Evolutionary conservation across 345 rosid genomes (phyloP), one percentile per base, ranked within the genome.

Genomic region (Brassica carinata): DNA sequence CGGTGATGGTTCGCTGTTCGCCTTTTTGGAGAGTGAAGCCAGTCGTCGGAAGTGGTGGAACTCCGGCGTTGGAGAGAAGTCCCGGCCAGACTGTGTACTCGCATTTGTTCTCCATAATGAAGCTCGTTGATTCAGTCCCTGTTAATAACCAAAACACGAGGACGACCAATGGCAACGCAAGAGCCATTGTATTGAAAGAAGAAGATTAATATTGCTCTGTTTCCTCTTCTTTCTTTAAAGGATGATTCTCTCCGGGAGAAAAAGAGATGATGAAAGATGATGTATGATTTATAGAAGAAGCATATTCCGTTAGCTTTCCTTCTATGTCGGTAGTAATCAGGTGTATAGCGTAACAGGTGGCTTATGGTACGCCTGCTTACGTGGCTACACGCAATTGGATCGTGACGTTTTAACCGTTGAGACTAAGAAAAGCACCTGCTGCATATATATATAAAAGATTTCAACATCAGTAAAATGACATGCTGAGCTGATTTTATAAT

Each of bases 71-170:
- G 1, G 99, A 86, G 17, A 93, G 87, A 72, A 91, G 78, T 55
- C 98, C 99, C 0, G 99, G 98, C 99, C 99, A 95, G 8, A 95
- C 89, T 2, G 91, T 86, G 87, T 89, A 82, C 11, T 84, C 89
- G 59, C 99, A 95, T 79, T 88, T 86, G 86, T 95, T 95, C 55
- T 77, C 77, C 8, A 91, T 63, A 0, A 90, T 87, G 69, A 95
- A 95, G 7, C 93, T 89, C 1, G 96, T 88, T 0, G 97, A 87
- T 66, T 31, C 71, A 0, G 80, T 88, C 9, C 83, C 87, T 86
- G 85, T 23, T 77, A 0, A 38, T 8, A 69, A 48, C 3, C 4
- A 5, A 13, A 78, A 61, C 5, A 75, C 30, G 9, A 86, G 4
- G 19, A 79, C 40, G 30, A 69, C 72, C 55, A 73, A 1, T 71